A percentile compares a stretch with the other conserved stretches of the same genome.
These are phyloP conservation scores for Tolypocladium amazonense DNA, from an alignment of 2,329 filamentous ascomycete species.

Conservation along the genomic window DNA sequence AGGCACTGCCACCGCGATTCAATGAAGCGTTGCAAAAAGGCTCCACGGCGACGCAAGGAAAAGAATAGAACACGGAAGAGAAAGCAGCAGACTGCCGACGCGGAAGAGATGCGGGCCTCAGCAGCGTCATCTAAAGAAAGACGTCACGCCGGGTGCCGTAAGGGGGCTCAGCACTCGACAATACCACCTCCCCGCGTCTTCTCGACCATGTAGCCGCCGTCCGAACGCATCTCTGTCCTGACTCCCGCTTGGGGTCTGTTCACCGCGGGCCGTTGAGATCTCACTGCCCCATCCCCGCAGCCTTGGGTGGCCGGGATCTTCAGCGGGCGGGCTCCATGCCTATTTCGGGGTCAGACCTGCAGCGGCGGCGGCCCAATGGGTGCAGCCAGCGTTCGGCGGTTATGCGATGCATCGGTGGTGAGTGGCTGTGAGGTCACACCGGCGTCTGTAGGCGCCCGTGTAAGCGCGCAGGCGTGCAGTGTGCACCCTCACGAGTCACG, in stretches of 20 bases:
- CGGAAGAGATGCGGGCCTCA: background rate
- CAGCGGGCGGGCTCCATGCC: background rate
- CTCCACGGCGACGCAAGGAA: conserved; percentile 5
- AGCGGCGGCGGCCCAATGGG: background rate
- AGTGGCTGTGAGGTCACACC: background rate
- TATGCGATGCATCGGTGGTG: background rate
- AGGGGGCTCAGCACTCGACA: background rate
- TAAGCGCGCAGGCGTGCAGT: background rate
- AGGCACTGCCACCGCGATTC: conserved; percentile 1
- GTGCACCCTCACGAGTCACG: background rate
- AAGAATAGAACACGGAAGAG: conserved; percentile 10
- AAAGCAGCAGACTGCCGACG: conserved; percentile 9
- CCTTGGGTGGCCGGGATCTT: background rate
- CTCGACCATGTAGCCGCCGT: background rate
- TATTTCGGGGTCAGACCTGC: background rate
- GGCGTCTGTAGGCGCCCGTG: background rate
- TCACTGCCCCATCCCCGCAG: background rate
- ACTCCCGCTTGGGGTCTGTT: background rate
- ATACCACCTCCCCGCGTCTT: background rate
- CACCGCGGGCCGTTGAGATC: background rate
- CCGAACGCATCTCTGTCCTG: background rate
- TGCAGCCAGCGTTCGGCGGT: background rate
- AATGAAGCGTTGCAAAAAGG: conserved; percentile 1
- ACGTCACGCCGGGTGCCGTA: background rate
- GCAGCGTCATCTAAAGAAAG: background rate